Conservation (phyloP, 1,139 yeast species). For the Zygosaccharomyces pseudobailii region DNA sequence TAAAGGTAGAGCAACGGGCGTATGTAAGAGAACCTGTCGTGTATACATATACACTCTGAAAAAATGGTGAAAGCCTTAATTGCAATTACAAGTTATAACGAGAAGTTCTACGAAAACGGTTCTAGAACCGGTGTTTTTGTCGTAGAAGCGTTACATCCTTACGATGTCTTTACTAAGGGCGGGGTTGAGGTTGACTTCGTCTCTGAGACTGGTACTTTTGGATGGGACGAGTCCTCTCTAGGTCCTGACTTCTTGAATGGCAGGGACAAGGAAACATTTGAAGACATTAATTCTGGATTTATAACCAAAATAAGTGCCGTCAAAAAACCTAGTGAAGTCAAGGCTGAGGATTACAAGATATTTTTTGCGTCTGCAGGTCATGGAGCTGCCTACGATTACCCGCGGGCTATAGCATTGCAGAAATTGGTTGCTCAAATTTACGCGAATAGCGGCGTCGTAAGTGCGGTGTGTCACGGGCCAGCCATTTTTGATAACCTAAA, state of each 20-base stretch:
- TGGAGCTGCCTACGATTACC: slow-evolving; percentile 56
- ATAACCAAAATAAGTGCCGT: slow-evolving; percentile 35
- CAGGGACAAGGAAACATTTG: slow-evolving; percentile 39
- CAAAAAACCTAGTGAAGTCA: slow-evolving; percentile 43
- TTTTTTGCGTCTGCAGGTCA: slow-evolving; percentile 66
- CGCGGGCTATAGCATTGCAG: slow-evolving; percentile 46
- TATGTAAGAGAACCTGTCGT: too few relatives aligned
- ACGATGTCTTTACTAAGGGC: slow-evolving; percentile 40
- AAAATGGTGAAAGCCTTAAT: slow-evolving; percentile 39
- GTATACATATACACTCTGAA: too few relatives aligned
- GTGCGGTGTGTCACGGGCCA: slow-evolving; percentile 69
- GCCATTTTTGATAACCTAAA: slow-evolving; percentile 47
- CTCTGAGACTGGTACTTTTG: slow-evolving; percentile 53
- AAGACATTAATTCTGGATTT: slow-evolving; percentile 41
- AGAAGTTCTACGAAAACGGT: slow-evolving; percentile 51
- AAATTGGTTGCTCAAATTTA: slow-evolving; percentile 44
- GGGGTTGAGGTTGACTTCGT: slow-evolving; percentile 52
- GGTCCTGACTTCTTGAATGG: slow-evolving; percentile 40
- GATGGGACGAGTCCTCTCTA: slow-evolving; percentile 52
- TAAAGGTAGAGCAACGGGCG: too few relatives aligned
- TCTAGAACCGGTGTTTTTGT: slow-evolving; percentile 52
- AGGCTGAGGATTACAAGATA: slow-evolving; percentile 46
- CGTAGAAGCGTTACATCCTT: slow-evolving; percentile 57
- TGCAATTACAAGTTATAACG: slow-evolving; percentile 49
- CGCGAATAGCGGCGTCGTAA: slow-evolving; percentile 48